Base-by-base conservation (phyloP, 176 grass and related monocot genomes). In the Musa schizocarpa region DNA sequence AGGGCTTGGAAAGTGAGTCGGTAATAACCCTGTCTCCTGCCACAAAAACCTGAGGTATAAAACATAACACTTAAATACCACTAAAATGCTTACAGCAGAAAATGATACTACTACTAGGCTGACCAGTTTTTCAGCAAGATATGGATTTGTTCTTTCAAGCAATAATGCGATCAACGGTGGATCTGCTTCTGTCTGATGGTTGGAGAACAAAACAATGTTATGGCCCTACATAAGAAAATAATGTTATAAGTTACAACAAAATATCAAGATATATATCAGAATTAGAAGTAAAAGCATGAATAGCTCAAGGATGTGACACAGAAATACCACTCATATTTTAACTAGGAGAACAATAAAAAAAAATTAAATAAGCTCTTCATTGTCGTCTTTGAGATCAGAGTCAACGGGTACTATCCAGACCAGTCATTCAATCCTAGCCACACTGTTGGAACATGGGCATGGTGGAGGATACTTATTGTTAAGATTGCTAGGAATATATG, bases 171-270 rank as follows among this genome's bases (percentile, higher is more conserved):
- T 87, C 48, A 94, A 20, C 52, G 90, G 90, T 87, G 95, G 95
- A 91, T 99, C 95, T 68, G 90, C 90, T 83, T 99, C 95, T 34
- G 86, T 84, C 74, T 99, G 95, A 87, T 99, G 95, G 65, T 99
- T 99, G 77, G 95, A 99, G 90, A 99, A 91, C 71, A 99, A 84
- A 82, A 99, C 87, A 80, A 99, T 75, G 88, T 99, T 99, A 80
- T 99, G 90, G 76, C 95, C 95, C 95, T 99, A 72, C 61, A 78
- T 20, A 73, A 9, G 26, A 52, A 6, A 25, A 2, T n/a, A 16
- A 72, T 23, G 7, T 16, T 22, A 57, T 68, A 4, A 43, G 34
- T 43, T 43, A 43, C 21, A 0, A 69, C 53, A 16, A 56, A 68
- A n/a, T 17, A 56, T 7, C 65, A 48, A 57, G 2, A 69, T 68